Evolutionary conservation across 148 eudicot genomes (phyloP), one percentile per base, ranked within the genome.

Genomic region (Cornus controversa): DNA sequence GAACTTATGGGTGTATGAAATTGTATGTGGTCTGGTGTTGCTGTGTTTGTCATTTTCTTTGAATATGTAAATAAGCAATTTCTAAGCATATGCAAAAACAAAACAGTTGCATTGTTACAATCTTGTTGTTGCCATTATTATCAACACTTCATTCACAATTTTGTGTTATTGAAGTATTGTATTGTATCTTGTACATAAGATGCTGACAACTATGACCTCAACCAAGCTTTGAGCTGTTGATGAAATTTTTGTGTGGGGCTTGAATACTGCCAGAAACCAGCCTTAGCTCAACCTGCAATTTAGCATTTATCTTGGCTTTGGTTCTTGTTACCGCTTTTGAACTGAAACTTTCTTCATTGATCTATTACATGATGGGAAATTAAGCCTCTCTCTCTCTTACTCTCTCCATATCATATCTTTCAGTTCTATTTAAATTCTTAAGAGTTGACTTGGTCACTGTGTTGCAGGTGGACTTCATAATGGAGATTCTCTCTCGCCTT

Each of bases 401-500:
- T 9, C n/a, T 20, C 14, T n/a, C 15, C 10, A 18, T 65, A 40
- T 75, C 11, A 10, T 42, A 9, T 64, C 7, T 45, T 65, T 5
- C 28, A 25, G 4, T 65, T 28, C 25, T 63, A 60, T 60, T 22
- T 60, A 42, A 47, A 37, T 72, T 66, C 42, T 70, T 2, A 27
- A 47, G 71, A 10, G 25, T 54, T 80, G 58, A 60, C 42, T 34
- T 70, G 64, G 20, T 69, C n/a, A 69, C 75, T 79, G 16, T 83
- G 66, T 25, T 84, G 72, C 86, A 96, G 99, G 97, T 96, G 84
- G 94, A 89, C 74, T 96, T 96, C 75, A 86, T 96, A 70, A 90
- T 96, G 99, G 98, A 89, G 58, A 93, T 93, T 77, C 98, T 96
- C 75, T 90, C 93, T 66, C 98, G 99, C 34, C 98, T 96, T 76